Conservation (phyloP, 106 monocot species). For the Allium sativum region DNA sequence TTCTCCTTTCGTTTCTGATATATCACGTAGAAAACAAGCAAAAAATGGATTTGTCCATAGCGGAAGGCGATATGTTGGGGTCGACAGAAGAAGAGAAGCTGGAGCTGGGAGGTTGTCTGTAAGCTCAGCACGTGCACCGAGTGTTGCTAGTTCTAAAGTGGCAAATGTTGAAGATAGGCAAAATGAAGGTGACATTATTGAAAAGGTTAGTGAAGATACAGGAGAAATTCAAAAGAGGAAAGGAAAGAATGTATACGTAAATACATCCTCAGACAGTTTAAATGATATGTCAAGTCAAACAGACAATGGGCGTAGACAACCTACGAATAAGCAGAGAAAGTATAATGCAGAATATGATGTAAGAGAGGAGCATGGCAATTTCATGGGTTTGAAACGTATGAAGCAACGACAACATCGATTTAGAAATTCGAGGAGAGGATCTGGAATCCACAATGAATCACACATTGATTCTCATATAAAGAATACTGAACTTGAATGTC, state of each 20-base stretch:
- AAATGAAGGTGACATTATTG: constrained; percentile 2
- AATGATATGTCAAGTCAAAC: constrained; percentile 26
- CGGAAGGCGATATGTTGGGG: constrained; percentile 35
- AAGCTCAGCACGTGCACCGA: constrained; percentile 18
- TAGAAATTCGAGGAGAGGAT: constrained; percentile 22
- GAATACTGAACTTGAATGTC: constrained; percentile 6
- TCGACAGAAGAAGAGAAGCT: constrained; percentile 22
- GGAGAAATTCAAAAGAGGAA: constrained; percentile 13
- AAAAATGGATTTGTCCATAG: constrained; percentile 18
- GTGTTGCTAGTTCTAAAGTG: constrained; percentile 16
- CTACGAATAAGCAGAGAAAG: constrained; percentile 1
- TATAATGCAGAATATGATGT: constrained; percentile 6
- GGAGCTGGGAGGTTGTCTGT: constrained; percentile 13
- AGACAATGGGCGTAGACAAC: constrained; percentile 11
- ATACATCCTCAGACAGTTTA: constrained; percentile 26
- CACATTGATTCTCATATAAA: constrained; percentile 14
- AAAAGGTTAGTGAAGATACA: constrained; percentile 10
- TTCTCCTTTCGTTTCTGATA: constrained; percentile 30
- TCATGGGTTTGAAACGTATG: constrained; percentile 24
- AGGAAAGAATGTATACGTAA: constrained; percentile 6
- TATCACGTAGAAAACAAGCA: constrained; percentile 10
- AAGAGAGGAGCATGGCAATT: constrained; percentile 9
- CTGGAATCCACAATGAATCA: constrained; percentile 1
- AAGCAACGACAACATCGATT: constrained; percentile 27
- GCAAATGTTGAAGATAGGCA: constrained; percentile 4